Percentiles rank a stretch among this genome's conserved stretches.
These are phyloP conservation scores for Penicillium sp. DNA, from an alignment of 2,329 filamentous ascomycete species.

Conservation along the genomic window DNA sequence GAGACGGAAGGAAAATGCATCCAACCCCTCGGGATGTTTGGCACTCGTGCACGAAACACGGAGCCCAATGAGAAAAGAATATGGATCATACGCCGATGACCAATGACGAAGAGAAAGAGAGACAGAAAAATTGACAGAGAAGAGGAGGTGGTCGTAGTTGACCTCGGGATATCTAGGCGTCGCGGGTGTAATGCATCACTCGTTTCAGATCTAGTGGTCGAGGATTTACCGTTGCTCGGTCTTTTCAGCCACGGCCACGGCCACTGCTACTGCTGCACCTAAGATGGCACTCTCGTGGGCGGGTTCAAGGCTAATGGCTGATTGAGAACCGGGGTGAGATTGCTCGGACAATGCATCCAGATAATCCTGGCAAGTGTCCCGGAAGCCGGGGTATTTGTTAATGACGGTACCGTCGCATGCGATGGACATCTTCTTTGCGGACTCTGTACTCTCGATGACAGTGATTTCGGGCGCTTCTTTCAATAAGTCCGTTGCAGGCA, in stretches of 20 bases:
- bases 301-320: conserved; percentile 41
- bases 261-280: conserved; percentile 50
- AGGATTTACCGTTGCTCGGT: neutral
- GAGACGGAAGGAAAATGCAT: neutral
- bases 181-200: conserved; percentile 9
- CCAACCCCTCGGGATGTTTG: neutral
- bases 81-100: conserved; percentile 16
- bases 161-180: conserved; percentile 12
- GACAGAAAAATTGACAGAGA: conserved; percentile 18
- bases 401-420: conserved; percentile 56
- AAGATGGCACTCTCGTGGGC: conserved; percentile 48
- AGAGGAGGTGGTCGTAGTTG: neutral
- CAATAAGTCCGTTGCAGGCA: conserved; percentile 21
- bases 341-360: conserved; percentile 43
- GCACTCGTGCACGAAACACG: conserved; percentile 5
- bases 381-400: conserved; percentile 53
- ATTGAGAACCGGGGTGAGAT: conserved; percentile 22
- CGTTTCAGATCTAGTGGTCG: neutral
- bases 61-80: neutral
- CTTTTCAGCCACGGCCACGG: conserved; percentile 40
- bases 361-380: conserved; percentile 45
- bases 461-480: conserved; percentile 37
- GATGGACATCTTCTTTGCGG: conserved; percentile 42
- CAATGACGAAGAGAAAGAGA: conserved; percentile 7
- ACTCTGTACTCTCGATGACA: conserved; percentile 32